phyloP scores from a whole-genome alignment of 1,284 basidiomycete species.

The Fomes fomentarius region DNA sequence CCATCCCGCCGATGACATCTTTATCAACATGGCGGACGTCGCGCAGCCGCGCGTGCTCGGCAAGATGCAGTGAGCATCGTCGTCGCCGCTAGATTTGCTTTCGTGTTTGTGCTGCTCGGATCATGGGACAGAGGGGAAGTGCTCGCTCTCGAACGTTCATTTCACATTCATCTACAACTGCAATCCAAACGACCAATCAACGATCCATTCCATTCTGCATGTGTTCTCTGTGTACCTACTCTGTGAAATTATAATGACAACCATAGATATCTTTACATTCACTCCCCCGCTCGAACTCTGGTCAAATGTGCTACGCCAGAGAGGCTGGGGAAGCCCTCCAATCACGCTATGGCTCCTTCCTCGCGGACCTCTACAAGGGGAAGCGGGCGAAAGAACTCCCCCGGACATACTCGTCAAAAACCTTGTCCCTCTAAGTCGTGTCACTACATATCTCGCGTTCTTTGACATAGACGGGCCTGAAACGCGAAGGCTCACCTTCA shows the following conservation, averaged over 20 bases:
- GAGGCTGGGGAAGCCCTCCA: not conserved
- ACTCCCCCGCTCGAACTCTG: too few relatives aligned
- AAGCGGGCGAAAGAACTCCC: not conserved
- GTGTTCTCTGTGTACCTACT: constrained; percentile 14
- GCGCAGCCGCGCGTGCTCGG: constrained; percentile 78
- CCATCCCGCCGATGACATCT: constrained; percentile 87
- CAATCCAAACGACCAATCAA: not conserved
- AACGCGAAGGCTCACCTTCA: not conserved
- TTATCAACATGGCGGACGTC: constrained; percentile 85
- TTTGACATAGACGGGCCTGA: not conserved
- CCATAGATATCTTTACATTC: constrained; percentile 13
- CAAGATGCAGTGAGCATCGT: constrained; percentile 44
- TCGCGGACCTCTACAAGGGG: not conserved
- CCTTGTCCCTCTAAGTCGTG: not conserved
- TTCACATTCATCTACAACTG: not conserved
- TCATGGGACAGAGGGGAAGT: constrained; percentile 8
- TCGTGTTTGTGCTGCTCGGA: constrained; percentile 4
- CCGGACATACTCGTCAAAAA: not conserved
- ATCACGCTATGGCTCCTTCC: not conserved
- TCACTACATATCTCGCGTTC: constrained; percentile 1
- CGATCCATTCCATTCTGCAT: not conserved
- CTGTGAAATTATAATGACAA: constrained; percentile 23
- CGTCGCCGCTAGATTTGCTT: not conserved
- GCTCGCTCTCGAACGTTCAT: constrained; percentile 6
- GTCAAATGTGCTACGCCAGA: not conserved